phyloP scores from a whole-genome alignment of 768 basidiomycete species.

The Pleurotus salmoneostramineus region DNA sequence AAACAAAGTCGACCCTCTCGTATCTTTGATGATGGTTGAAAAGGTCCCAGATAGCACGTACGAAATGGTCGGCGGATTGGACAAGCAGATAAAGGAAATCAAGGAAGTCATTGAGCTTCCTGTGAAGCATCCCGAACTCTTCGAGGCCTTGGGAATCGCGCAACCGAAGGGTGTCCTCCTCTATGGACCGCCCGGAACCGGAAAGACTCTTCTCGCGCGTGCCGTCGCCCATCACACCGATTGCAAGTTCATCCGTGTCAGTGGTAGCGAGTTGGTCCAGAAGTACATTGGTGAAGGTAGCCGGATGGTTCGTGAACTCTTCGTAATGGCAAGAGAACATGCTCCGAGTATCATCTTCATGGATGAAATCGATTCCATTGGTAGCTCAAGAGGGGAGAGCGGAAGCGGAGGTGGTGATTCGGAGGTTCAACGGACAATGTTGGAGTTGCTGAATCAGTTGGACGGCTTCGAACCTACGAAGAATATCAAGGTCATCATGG shows the following conservation, averaged over 20 bases:
- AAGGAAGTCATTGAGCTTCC: conserved; percentile 95
- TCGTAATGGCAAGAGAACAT: conserved; percentile 97
- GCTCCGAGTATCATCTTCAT: conserved; percentile 99
- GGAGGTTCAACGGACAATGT: conserved; percentile 88
- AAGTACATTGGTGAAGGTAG: conserved; percentile 98
- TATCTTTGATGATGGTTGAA: conserved; percentile 99
- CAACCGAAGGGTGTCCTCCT: conserved; percentile 96
- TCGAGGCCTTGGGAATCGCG: conserved; percentile 93
- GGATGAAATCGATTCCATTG: conserved; percentile 99
- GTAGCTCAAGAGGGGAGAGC: conserved; percentile 87
- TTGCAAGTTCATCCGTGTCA: conserved; percentile 96
- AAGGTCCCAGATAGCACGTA: conserved; percentile 99
- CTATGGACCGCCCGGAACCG: conserved; percentile 95
- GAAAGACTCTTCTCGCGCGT: conserved; percentile 91
- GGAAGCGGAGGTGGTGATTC: conserved; percentile 87
- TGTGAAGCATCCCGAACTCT: conserved; percentile 96
- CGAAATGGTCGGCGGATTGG: conserved; percentile 99
- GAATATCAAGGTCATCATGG: conserved; percentile 96
- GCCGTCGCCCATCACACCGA: conserved; percentile 98
- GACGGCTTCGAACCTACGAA: conserved; percentile 96
- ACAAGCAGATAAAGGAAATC: conserved; percentile 99
- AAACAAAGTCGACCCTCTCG: conserved; percentile 97
- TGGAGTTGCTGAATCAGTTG: conserved; percentile 84
- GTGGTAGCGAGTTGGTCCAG: conserved; percentile 91
- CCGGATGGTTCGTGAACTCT: conserved; percentile 94